Percentiles rank a stretch among this genome's conserved stretches.
Conservation (phyloP, 2,329 filamentous ascomycete species). For the Fusarium tanahbumbuense region DNA sequence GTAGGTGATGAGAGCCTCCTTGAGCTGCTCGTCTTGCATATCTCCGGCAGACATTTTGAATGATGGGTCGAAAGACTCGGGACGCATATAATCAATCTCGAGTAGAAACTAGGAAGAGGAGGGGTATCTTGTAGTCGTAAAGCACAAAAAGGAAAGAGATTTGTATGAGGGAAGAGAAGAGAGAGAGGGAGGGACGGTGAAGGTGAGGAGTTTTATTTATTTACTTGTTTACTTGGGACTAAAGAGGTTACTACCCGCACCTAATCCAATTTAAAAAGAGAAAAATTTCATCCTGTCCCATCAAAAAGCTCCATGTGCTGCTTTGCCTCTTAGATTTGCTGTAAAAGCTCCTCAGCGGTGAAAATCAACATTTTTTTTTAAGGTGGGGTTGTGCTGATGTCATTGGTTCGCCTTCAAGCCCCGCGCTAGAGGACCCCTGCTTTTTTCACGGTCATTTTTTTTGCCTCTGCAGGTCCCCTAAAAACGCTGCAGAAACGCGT, state of each 20-base stretch:
- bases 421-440: slow-evolving; percentile 37
- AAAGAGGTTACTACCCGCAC: slow-evolving; percentile 9
- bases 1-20: slow-evolving; percentile 65
- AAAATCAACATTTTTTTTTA: slow-evolving; percentile 45
- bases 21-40: slow-evolving; percentile 50
- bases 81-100: slow-evolving; percentile 26
- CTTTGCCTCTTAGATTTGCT: slow-evolving; percentile 1
- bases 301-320: slow-evolving; percentile 13
- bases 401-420: slow-evolving; percentile 42
- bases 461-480: slow-evolving; percentile 30
- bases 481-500: slow-evolving; percentile 22
- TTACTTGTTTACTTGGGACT: slow-evolving; percentile 9
- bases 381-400: slow-evolving; percentile 47
- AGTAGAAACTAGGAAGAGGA: slow-evolving; percentile 20
- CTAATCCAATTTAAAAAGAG: slow-evolving; percentile 19
- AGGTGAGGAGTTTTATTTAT: slow-evolving; percentile 28
- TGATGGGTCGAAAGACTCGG: slow-evolving; percentile 25
- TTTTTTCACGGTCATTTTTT: slow-evolving; percentile 30
- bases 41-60: slow-evolving; percentile 52
- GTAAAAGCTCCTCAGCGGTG: slow-evolving; percentile 36
- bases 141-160: neutral
- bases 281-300: slow-evolving; percentile 10
- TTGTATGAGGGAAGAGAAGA: slow-evolving; percentile 5
- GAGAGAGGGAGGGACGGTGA: slow-evolving; percentile 12
- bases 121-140: slow-evolving; percentile 23